Evolutionary conservation across 2,329 filamentous ascomycete genomes (phyloP).

Genomic region (Magnaporthiopsis poae): DNA sequence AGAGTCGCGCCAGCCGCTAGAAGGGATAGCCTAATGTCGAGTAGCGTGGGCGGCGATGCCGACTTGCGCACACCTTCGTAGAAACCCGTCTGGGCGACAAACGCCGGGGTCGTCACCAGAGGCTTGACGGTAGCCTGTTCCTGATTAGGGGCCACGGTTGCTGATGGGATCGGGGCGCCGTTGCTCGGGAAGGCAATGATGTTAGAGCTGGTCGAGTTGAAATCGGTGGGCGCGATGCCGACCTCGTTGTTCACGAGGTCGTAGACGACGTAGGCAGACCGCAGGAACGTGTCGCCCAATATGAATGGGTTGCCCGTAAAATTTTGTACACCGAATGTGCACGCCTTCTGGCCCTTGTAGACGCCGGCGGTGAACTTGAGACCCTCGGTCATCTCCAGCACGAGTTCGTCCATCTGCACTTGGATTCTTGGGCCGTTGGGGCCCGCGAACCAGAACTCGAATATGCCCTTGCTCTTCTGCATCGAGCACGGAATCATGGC

Average conservation of each 20-base stretch:
- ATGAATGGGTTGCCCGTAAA: conserved; percentile 32
- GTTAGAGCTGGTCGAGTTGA: conserved; percentile 41
- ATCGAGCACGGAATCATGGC: conserved; percentile 43
- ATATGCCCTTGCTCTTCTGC: conserved; percentile 34
- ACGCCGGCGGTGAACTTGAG: conserved; percentile 28
- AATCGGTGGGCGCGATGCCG: conserved; percentile 43
- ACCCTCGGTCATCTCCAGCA: conserved; percentile 34
- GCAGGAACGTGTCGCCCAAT: conserved; percentile 49
- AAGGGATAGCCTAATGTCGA: not conserved
- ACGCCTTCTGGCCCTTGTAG: conserved; percentile 36
- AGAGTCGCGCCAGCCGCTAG: not conserved
- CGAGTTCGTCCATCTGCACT: conserved; percentile 46
- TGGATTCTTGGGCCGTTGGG: conserved; percentile 38
- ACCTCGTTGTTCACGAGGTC: conserved; percentile 50
- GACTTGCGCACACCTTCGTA: conserved; percentile 13
- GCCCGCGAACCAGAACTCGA: conserved; percentile 45
- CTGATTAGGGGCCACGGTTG: conserved; percentile 34
- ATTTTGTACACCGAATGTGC: conserved; percentile 49
- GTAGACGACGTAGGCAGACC: conserved; percentile 52
- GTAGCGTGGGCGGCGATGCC: no score
- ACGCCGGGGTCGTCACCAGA: conserved; percentile 22
- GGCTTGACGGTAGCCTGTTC: conserved; percentile 21
- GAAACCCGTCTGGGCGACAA: conserved; percentile 28
- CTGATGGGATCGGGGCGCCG: conserved; percentile 40
- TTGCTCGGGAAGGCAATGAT: conserved; percentile 40